phyloP scores from a whole-genome alignment of 352 stramenopile species.

The Pythium dissimile region DNA sequence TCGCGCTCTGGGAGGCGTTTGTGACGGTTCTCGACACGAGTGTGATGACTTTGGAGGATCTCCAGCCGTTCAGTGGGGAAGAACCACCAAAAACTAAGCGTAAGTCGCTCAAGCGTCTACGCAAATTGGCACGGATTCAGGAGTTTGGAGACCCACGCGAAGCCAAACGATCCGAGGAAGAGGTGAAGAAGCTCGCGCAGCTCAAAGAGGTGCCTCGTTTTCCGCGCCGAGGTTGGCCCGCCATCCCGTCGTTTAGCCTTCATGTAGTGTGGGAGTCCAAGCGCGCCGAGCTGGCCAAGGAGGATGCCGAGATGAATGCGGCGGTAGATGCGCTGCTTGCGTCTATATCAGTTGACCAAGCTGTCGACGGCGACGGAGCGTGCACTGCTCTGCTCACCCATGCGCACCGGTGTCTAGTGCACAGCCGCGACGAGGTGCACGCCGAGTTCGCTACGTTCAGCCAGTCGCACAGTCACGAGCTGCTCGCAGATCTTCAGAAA shows the following conservation, averaged over 20 bases:
- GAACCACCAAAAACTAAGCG: conserved; percentile 50
- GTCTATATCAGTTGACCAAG: conserved; percentile 14
- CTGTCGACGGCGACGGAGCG: conserved; percentile 25
- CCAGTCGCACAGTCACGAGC: conserved; percentile 6
- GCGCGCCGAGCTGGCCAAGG: conserved; percentile 13
- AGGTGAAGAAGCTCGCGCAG: conserved; percentile 43
- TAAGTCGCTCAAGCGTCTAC: conserved; percentile 68
- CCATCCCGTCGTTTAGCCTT: conserved; percentile 43
- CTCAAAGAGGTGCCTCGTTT: conserved; percentile 48
- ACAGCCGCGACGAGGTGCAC: conserved; percentile 40
- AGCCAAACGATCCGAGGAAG: conserved; percentile 37
- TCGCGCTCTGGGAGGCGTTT: conserved; percentile 41
- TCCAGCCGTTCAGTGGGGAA: conserved; percentile 43
- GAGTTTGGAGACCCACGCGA: conserved; percentile 55
- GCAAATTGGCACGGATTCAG: conserved; percentile 53
- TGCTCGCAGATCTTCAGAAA: conserved; percentile 33
- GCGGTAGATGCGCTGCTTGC: background rate
- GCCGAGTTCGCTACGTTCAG: conserved; percentile 33
- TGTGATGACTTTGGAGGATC: conserved; percentile 57
- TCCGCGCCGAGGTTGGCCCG: conserved; percentile 41
- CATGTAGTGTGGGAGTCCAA: conserved; percentile 13
- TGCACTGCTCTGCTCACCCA: conserved; percentile 53
- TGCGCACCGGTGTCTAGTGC: conserved; percentile 52
- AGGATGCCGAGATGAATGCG: conserved; percentile 19
- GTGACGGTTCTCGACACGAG: conserved; percentile 51